A percentile compares a stretch with the other conserved stretches of the same genome.
These are phyloP conservation scores for Ampelomyces quisqualis DNA, from an alignment of 2,329 filamentous ascomycete species.

Conservation along the genomic window DNA sequence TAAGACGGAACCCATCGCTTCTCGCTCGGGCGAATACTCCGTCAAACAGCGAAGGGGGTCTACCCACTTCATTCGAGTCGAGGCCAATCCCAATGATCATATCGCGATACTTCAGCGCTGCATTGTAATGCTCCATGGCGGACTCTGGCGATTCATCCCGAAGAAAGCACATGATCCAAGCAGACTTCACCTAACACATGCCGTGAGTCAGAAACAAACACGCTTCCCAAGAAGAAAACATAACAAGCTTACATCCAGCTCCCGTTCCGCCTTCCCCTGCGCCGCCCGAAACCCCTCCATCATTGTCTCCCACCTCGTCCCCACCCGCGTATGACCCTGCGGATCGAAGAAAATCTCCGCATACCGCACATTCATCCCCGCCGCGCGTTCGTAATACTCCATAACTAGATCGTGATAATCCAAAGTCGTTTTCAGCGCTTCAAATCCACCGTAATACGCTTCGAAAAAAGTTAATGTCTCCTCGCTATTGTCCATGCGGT, in stretches of 20 bases:
- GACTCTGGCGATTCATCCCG: constrained; percentile 44
- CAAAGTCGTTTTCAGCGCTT: constrained; percentile 37
- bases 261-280: constrained; percentile 24
- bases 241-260: constrained; percentile 2
- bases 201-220: not conserved
- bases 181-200: constrained; percentile 5
- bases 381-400: constrained; percentile 40
- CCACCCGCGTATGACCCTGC: constrained; percentile 46
- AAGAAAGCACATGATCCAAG: constrained; percentile 50
- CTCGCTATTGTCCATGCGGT: constrained; percentile 15
- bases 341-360: constrained; percentile 49
- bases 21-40: constrained; percentile 1
- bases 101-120: constrained; percentile 40
- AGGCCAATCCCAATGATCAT: constrained; percentile 50
- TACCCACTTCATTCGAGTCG: constrained; percentile 51
- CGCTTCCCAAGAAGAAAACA: not conserved
- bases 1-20: constrained; percentile 51
- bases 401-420: constrained; percentile 48
- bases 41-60: constrained; percentile 13
- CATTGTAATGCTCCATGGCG: constrained; percentile 38
- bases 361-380: constrained; percentile 46
- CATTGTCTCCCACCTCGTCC: constrained; percentile 35
- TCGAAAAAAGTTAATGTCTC: constrained; percentile 24
- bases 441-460: constrained; percentile 25
- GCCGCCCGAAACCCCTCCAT: constrained; percentile 33